A percentile compares a stretch with the other conserved stretches of the same genome.
Conservation (phyloP, 2,329 filamentous ascomycete genomes). For the Cercospora canescens region DNA sequence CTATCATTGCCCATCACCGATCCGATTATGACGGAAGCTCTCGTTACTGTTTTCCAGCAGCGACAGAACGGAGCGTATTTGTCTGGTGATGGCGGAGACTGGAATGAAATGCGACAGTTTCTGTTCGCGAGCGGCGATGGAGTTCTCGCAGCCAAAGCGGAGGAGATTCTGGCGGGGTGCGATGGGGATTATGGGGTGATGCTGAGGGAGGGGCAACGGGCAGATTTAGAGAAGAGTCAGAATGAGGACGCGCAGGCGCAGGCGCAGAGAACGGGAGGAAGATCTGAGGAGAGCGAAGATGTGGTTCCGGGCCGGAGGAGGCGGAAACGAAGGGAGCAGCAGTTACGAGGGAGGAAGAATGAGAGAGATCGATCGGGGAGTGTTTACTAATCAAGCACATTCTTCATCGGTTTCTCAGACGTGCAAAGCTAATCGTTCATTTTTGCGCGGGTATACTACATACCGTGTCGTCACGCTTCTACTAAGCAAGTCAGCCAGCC, state of each 20-base stretch:
- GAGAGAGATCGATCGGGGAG: neutral
- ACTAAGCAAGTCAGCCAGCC: neutral
- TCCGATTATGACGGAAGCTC: neutral
- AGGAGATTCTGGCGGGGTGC: neutral
- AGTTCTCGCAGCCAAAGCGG: slow-evolving; percentile 1
- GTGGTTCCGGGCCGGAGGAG: neutral
- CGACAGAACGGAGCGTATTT: neutral
- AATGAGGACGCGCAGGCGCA: no score
- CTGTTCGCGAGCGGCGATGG: slow-evolving; percentile 2
- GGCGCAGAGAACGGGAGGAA: neutral
- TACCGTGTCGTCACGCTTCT: neutral
- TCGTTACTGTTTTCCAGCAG: neutral
- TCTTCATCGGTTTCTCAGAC: neutral
- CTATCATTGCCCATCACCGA: neutral
- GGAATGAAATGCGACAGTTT: neutral
- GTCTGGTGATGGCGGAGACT: neutral
- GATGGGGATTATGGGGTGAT: neutral
- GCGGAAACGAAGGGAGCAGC: neutral
- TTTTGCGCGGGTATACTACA: neutral
- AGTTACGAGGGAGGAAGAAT: neutral
- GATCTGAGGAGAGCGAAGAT: neutral
- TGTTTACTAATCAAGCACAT: no score
- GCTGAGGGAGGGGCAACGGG: neutral
- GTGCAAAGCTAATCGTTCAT: neutral
- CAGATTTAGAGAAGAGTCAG: neutral